Percentiles rank a stretch among this genome's conserved stretches.
Conservation (phyloP, 2,329 filamentous ascomycete genomes). For the Pseudocercospora cruenta region DNA sequence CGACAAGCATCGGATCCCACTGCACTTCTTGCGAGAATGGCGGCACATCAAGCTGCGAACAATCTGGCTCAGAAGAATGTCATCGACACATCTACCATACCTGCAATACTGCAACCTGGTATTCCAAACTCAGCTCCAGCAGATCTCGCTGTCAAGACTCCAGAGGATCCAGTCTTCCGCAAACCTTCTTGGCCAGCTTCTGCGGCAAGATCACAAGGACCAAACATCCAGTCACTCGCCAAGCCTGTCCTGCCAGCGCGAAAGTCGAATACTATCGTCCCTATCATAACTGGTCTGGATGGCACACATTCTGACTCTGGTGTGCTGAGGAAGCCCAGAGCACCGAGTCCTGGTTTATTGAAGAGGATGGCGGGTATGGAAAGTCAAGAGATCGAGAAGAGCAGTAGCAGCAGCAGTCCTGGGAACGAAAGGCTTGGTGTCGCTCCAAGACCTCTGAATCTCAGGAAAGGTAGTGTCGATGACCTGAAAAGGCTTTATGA, state of each 20-base stretch:
- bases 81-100: slow-evolving; percentile 11
- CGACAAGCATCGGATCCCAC: slow-evolving; percentile 16
- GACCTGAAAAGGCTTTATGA: slow-evolving; percentile 54
- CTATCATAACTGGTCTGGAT: slow-evolving; percentile 17
- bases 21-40: slow-evolving; percentile 27
- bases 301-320: slow-evolving; percentile 10
- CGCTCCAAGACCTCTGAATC: slow-evolving; percentile 43
- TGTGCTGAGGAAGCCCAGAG: slow-evolving; percentile 32
- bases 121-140: slow-evolving; percentile 5
- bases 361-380: slow-evolving; percentile 53
- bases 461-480: slow-evolving; percentile 52
- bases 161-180: slow-evolving; percentile 32
- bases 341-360: slow-evolving; percentile 48
- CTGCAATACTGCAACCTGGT: slow-evolving; percentile 3
- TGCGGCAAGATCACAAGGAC: slow-evolving; percentile 22
- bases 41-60: slow-evolving; percentile 27
- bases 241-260: slow-evolving; percentile 29
- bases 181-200: slow-evolving; percentile 41
- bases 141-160: slow-evolving; percentile 18
- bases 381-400: slow-evolving; percentile 11
- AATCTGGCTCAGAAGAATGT: slow-evolving; percentile 20
- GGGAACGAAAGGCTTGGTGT: slow-evolving; percentile 11
- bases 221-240: slow-evolving; percentile 28
- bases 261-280: slow-evolving; percentile 21
- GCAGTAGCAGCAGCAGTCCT: slow-evolving; percentile 10